Conservation (phyloP, 352 stramenopile genomes). For the Elongisporangium prolatum region DNA sequence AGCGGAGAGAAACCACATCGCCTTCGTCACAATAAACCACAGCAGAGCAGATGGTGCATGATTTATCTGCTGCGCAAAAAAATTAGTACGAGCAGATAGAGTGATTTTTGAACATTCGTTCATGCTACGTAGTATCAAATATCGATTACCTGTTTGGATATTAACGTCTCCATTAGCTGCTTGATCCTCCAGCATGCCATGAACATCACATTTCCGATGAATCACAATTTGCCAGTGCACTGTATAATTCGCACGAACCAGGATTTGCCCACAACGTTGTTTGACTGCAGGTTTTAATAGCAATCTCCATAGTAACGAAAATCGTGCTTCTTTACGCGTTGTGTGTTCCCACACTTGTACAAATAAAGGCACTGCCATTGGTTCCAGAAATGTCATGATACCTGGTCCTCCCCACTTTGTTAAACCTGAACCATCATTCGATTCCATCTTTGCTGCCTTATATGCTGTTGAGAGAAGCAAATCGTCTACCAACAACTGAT, state of each 20-base stretch:
- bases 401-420: constrained; percentile 9
- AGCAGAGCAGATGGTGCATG: constrained; percentile 11
- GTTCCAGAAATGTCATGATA: constrained; percentile 7
- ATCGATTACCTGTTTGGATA: constrained; percentile 1
- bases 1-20: constrained; percentile 12
- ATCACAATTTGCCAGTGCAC: constrained; percentile 16
- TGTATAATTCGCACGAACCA: background rate
- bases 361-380: background rate
- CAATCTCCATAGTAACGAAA: constrained; percentile 19
- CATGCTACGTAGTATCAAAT: too few species aligned
- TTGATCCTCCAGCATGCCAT: constrained; percentile 9
- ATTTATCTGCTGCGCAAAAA: background rate
- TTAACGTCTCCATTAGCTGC: constrained; percentile 3
- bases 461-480: constrained; percentile 3
- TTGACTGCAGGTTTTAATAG: constrained; percentile 1
- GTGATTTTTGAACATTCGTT: too few species aligned
- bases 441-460: constrained; percentile 5
- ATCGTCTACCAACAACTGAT: constrained; percentile 6
- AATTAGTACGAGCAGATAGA: background rate
- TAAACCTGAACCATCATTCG: constrained; percentile 6
- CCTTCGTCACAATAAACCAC: constrained; percentile 15
- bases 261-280: background rate
- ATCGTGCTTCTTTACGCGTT: constrained; percentile 7
- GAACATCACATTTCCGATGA: constrained; percentile 12
- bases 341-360: constrained; percentile 15